A percentile compares a stretch with the other conserved stretches of the same genome.
Evolutionary conservation across 257 asterid species (phyloP).

Genomic region (Solanum commersonii): DNA sequence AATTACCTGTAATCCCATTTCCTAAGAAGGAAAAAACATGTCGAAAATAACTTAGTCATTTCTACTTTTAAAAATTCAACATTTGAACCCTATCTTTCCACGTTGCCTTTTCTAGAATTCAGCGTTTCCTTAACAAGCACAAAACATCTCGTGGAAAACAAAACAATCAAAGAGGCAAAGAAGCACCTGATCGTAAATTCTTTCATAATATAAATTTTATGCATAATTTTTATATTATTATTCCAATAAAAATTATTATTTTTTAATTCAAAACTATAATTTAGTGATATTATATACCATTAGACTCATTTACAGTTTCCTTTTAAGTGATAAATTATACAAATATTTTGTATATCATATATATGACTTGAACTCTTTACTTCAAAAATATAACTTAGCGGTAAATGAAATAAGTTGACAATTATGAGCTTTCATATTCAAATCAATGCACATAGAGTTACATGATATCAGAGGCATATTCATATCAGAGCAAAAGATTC

Average conservation of each 20-base stretch:
- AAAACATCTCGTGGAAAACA: not conserved
- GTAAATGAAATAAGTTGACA: not conserved
- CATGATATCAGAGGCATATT: not conserved
- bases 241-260: too few relatives aligned
- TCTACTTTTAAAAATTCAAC: not conserved
- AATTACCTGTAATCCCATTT: not conserved
- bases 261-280: too few relatives aligned
- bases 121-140: not conserved
- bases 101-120: not conserved
- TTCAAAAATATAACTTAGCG: not conserved
- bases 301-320: too few relatives aligned
- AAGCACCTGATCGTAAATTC: not conserved
- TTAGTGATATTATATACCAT: too few relatives aligned
- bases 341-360: not conserved
- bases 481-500: not conserved
- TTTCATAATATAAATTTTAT: not conserved
- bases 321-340: too few relatives aligned
- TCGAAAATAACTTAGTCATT: not conserved
- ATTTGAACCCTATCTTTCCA: not conserved
- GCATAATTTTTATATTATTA: too few relatives aligned
- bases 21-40: not conserved
- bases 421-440: not conserved
- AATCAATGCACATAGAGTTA: not conserved
- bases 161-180: not conserved
- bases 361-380: too few relatives aligned